phyloP scores from a whole-genome alignment of 1,284 basidiomycete genomes.

The Microstroma glucosiphilum region DNA sequence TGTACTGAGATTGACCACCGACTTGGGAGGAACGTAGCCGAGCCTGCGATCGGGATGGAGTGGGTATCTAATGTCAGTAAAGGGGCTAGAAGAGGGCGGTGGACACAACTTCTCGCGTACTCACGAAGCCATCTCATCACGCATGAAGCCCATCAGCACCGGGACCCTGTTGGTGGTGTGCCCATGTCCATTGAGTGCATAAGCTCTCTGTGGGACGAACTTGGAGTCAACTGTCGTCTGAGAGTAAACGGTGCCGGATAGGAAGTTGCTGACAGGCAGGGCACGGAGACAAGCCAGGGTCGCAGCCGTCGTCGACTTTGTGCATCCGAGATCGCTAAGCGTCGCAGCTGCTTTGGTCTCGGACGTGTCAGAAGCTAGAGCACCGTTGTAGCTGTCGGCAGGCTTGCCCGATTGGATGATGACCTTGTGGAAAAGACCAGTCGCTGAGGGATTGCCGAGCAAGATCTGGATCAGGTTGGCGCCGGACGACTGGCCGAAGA shows the following conservation, averaged over 20 bases:
- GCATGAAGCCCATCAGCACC: not conserved
- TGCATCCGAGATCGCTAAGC: too few relatives aligned
- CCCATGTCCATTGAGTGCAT: conserved; percentile 17
- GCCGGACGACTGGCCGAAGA: conserved; percentile 16
- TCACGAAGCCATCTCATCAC: not conserved
- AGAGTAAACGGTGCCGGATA: conserved; percentile 7
- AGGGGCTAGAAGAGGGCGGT: not conserved
- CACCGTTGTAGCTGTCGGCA: conserved; percentile 3
- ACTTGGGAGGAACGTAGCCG: conserved; percentile 24
- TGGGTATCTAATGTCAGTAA: conserved; percentile 19
- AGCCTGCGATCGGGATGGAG: conserved; percentile 34
- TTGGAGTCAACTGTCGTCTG: conserved; percentile 22
- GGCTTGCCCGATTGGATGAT: conserved; percentile 11
- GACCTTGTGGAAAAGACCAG: conserved; percentile 13
- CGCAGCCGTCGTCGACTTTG: conserved; percentile 15
- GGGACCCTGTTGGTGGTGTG: conserved; percentile 30
- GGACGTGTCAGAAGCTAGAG: not conserved
- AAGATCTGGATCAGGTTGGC: conserved; percentile 13
- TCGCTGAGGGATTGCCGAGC: conserved; percentile 1
- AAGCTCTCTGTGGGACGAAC: conserved; percentile 20
- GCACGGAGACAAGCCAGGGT: conserved; percentile 24
- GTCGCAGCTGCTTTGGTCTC: conserved; percentile 8
- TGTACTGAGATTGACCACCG: conserved; percentile 20
- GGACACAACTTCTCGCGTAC: not conserved
- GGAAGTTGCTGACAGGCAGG: conserved; percentile 16